A percentile compares a stretch with the other conserved stretches of the same genome.
Evolutionary conservation across 805 yeast genomes (phyloP).

Genomic region (Torulaspora franciscae): DNA sequence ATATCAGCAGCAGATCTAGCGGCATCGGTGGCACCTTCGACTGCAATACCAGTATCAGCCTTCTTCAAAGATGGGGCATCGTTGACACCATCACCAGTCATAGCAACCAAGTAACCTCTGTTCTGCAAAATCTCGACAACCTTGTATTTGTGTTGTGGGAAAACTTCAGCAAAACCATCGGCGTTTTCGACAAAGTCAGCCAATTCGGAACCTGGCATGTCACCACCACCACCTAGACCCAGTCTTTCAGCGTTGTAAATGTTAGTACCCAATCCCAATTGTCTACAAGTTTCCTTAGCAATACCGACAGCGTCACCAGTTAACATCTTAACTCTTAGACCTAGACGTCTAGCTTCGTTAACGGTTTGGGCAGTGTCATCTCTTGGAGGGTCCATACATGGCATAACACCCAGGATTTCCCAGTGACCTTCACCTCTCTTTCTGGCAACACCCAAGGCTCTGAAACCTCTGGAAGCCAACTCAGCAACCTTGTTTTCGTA

Average conservation of each 20-base stretch:
- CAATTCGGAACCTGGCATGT: conserved; percentile 95
- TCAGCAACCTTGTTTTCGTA: conserved; percentile 97
- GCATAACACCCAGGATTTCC: conserved; percentile 97
- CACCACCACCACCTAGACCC: conserved; percentile 94
- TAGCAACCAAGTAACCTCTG: conserved; percentile 96
- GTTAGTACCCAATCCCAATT: conserved; percentile 94
- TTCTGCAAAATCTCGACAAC: conserved; percentile 93
- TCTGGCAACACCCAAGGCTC: conserved; percentile 98
- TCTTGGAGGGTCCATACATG: conserved; percentile 98
- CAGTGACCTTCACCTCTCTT: conserved; percentile 98
- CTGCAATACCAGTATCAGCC: conserved; percentile 96
- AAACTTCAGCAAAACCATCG: conserved; percentile 97
- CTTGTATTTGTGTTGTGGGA: conserved; percentile 96
- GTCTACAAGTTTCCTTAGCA: conserved; percentile 97
- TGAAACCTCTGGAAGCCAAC: conserved; percentile 97
- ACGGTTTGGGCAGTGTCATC: conserved; percentile 96
- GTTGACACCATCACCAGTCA: conserved; percentile 99
- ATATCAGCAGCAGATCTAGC: conserved; percentile 96
- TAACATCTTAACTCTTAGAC: conserved; percentile 95
- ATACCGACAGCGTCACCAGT: conserved; percentile 99
- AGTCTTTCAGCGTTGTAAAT: conserved; percentile 94
- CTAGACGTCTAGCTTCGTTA: conserved; percentile 82
- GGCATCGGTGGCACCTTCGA: conserved; percentile 96
- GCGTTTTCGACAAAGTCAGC: conserved; percentile 97
- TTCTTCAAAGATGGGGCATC: conserved; percentile 97